phyloP scores from a whole-genome alignment of 176 grass and related monocot species.

The Poa annua region DNA sequence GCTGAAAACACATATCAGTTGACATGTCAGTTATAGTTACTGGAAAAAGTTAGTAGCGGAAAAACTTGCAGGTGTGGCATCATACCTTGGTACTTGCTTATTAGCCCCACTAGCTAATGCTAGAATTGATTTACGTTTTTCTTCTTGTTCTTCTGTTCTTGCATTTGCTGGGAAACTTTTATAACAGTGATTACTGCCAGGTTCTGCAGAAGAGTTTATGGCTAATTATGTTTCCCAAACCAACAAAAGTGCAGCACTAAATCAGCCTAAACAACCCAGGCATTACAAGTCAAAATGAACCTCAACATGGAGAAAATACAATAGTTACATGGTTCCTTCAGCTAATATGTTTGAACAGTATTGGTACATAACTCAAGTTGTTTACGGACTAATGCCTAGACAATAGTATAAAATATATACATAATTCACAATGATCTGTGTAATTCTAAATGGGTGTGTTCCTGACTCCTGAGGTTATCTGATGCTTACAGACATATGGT shows the following conservation, averaged over 20 bases:
- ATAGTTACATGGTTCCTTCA: slow-evolving; percentile 24
- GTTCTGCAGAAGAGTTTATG: slow-evolving; percentile 53
- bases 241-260: slow-evolving; percentile 18
- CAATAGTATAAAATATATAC: slow-evolving; percentile 30
- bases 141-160: slow-evolving; percentile 98
- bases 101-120: slow-evolving; percentile 69
- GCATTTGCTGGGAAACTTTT: slow-evolving; percentile 84
- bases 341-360: slow-evolving; percentile 32
- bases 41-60: slow-evolving; percentile 19
- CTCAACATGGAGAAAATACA: slow-evolving; percentile 21
- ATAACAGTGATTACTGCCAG: slow-evolving; percentile 64
- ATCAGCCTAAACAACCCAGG: background rate
- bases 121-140: slow-evolving; percentile 84
- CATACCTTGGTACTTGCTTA: slow-evolving; percentile 71
- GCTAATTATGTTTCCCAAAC: slow-evolving; percentile 37
- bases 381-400: slow-evolving; percentile 22
- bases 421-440: slow-evolving; percentile 14
- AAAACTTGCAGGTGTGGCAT: slow-evolving; percentile 30
- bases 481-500: slow-evolving; percentile 28
- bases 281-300: slow-evolving; percentile 36
- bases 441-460: slow-evolving; percentile 5
- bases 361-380: slow-evolving; percentile 16
- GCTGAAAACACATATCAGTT: slow-evolving; percentile 51
- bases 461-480: background rate
- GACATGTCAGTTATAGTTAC: background rate